Conservation (phyloP, 192 early-diverging fungal genomes). For the Rhizoclosmatium globosum region DNA sequence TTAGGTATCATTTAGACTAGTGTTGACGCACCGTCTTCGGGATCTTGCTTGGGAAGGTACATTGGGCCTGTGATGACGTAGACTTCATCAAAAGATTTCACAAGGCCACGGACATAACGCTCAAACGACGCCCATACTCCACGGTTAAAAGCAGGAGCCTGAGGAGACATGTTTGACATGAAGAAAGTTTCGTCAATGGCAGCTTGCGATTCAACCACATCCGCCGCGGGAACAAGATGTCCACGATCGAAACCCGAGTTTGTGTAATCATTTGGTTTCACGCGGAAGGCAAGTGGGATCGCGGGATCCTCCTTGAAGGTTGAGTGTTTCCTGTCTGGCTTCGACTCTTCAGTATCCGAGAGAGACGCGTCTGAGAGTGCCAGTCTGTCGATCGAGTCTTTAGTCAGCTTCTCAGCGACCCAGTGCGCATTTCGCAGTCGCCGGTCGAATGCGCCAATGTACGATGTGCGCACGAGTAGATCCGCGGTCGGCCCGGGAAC, state of each 20-base stretch:
- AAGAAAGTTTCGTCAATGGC: constrained; percentile 90
- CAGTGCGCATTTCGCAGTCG: constrained; percentile 29
- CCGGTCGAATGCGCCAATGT: constrained; percentile 31
- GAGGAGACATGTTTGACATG: constrained; percentile 51
- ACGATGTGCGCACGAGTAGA: not conserved
- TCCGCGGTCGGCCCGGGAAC: constrained; percentile 22
- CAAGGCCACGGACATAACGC: constrained; percentile 76
- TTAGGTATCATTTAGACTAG: too few species aligned
- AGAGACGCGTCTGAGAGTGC: not conserved
- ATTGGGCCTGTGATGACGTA: constrained; percentile 89
- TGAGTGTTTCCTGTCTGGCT: constrained; percentile 69
- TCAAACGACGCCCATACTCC: constrained; percentile 94
- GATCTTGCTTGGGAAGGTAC: constrained; percentile 79
- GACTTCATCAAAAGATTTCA: constrained; percentile 79
- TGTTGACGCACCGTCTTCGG: too few species aligned
- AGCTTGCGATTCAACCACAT: constrained; percentile 74
- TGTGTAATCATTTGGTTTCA: constrained; percentile 80
- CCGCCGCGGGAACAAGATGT: constrained; percentile 92
- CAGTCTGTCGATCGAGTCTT: constrained; percentile 11
- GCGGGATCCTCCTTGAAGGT: constrained; percentile 79
- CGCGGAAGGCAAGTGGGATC: constrained; percentile 80
- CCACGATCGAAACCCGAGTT: constrained; percentile 88
- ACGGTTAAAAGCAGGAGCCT: constrained; percentile 80
- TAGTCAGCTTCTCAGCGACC: constrained; percentile 39
- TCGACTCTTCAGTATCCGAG: not conserved